A percentile compares a stretch with the other conserved stretches of the same genome.
Conservation (phyloP, 768 basidiomycete species). For the Mycena epipterygia region DNA sequence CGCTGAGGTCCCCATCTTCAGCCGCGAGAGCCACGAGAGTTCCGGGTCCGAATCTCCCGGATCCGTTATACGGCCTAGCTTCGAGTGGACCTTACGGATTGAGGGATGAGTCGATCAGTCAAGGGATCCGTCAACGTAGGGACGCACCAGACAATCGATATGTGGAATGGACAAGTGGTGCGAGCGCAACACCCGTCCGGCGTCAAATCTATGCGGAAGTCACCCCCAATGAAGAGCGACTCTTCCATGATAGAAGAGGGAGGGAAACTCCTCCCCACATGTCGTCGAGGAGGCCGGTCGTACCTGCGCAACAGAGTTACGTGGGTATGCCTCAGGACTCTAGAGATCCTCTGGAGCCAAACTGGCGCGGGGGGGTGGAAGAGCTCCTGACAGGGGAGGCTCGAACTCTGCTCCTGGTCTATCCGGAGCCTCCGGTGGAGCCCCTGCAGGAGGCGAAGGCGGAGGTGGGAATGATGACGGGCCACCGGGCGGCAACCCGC, state of each 20-base stretch:
- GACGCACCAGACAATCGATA: neutral
- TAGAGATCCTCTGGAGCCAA: too few relatives aligned
- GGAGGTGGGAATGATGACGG: neutral
- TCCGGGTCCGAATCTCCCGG: neutral
- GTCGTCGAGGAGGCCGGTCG: too few relatives aligned
- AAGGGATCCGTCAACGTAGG: neutral
- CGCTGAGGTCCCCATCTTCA: neutral
- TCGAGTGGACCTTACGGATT: neutral
- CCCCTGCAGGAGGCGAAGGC: neutral
- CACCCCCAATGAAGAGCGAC: too few relatives aligned
- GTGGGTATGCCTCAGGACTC: too few relatives aligned
- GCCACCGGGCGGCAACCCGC: neutral
- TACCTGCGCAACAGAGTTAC: too few relatives aligned
- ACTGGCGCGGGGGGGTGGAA: too few relatives aligned
- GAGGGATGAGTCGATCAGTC: neutral
- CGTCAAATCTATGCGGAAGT: too few relatives aligned
- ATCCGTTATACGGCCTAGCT: neutral
- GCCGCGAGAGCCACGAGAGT: too few relatives aligned
- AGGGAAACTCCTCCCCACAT: too few relatives aligned
- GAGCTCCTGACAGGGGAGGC: neutral
- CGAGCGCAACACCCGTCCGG: too few relatives aligned
- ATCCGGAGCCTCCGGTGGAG: neutral
- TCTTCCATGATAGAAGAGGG: too few relatives aligned
- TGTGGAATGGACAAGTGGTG: neutral
- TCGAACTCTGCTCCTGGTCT: too few relatives aligned